Percentiles rank a stretch among this genome's conserved stretches.
Conservation (phyloP, 129 eudicot species). For the Flaveria robusta region DNA sequence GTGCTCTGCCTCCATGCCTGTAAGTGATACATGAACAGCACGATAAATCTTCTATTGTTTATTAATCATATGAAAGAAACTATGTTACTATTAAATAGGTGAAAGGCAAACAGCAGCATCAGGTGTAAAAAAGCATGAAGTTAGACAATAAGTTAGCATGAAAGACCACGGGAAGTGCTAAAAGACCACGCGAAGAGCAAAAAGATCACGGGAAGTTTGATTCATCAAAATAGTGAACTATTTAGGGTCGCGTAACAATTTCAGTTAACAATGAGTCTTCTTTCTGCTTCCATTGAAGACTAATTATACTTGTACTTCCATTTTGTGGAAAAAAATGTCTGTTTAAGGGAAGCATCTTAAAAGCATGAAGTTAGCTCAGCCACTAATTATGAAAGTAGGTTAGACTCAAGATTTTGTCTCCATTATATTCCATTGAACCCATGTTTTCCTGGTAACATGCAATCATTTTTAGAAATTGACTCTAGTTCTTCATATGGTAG, state of each 20-base stretch:
- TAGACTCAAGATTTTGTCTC: slow-evolving; percentile 5
- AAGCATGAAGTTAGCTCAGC: slow-evolving; percentile 11
- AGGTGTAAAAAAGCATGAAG: not conserved
- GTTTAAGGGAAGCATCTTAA: slow-evolving; percentile 6
- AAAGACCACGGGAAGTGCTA: not conserved
- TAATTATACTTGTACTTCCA: not conserved
- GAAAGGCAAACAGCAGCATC: not conserved
- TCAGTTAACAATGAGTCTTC: not conserved
- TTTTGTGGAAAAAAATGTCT: not conserved
- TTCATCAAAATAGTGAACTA: slow-evolving; percentile 12
- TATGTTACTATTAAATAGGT: not conserved
- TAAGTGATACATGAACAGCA: slow-evolving; percentile 3
- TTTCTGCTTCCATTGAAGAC: not conserved
- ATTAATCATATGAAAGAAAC: not conserved
- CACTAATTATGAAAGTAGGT: not conserved
- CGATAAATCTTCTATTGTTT: slow-evolving; percentile 10
- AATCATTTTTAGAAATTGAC: not conserved
- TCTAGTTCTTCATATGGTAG: not conserved
- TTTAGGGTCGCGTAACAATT: not conserved
- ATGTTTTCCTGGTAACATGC: not conserved
- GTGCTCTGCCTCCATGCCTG: slow-evolving; percentile 67
- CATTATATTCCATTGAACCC: not conserved
- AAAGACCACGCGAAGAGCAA: too few relatives aligned
- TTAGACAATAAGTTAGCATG: not conserved
- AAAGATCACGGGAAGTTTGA: not conserved